phyloP scores from a whole-genome alignment of 2,329 filamentous ascomycete genomes.

The Berkeleyomyces rouxiae region DNA sequence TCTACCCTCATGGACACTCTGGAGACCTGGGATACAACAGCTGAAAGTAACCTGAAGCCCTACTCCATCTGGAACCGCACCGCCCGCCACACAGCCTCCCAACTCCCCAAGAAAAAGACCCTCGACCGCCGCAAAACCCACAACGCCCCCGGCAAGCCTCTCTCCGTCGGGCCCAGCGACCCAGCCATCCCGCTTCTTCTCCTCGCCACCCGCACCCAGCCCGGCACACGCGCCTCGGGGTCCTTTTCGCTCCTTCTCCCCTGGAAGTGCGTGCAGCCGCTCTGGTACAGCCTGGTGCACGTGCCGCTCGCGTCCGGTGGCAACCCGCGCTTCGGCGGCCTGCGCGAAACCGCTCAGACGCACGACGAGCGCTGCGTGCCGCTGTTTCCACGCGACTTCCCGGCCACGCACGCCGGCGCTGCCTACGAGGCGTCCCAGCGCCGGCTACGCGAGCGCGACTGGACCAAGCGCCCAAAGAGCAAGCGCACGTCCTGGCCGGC shows the following conservation, averaged over 20 bases:
- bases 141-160: conserved; percentile 43
- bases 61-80: conserved; percentile 52
- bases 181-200: conserved; percentile 64
- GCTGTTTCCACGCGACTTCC: conserved; percentile 77
- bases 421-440: conserved; percentile 59
- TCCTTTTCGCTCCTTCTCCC: conserved; percentile 75
- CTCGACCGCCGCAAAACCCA: conserved; percentile 61
- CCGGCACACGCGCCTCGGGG: conserved; percentile 38
- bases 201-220: conserved; percentile 38
- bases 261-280: conserved; percentile 71
- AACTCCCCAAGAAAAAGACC: conserved; percentile 57
- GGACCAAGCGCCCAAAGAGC: conserved; percentile 51
- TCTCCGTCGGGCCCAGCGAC: conserved; percentile 42
- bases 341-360: conserved; percentile 65
- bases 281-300: conserved; percentile 79
- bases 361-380: conserved; percentile 61
- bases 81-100: conserved; percentile 45
- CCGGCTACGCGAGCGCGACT: conserved; percentile 24
- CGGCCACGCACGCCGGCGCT: conserved; percentile 62
- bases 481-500: conserved; percentile 62
- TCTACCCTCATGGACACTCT: conserved; percentile 39
- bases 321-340: conserved; percentile 66
- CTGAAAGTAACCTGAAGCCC: conserved; percentile 33
- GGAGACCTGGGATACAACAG: conserved; percentile 41
- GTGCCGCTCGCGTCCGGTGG: conserved; percentile 64